These are phyloP conservation scores for Hypocrella siamensis DNA, from an alignment of 2,329 filamentous ascomycete genomes.

Conservation along the genomic window DNA sequence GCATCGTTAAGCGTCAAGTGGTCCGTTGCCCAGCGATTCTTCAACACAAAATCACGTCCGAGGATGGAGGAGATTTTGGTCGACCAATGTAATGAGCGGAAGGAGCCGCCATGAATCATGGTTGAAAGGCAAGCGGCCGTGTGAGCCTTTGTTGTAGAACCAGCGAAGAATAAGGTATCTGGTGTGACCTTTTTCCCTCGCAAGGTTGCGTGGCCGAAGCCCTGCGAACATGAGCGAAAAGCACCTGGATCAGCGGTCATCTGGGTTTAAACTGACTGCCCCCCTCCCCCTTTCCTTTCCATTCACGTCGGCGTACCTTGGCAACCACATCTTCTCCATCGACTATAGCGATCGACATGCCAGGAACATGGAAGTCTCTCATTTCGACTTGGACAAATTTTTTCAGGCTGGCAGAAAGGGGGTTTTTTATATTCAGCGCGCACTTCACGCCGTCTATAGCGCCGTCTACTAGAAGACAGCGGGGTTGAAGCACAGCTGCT, in stretches of 20 bases:
- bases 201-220: slow-evolving; percentile 13
- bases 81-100: slow-evolving; percentile 20
- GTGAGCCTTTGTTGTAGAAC: slow-evolving; percentile 40
- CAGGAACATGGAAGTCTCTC: slow-evolving; percentile 20
- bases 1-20: slow-evolving; percentile 38
- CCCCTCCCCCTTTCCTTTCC: background rate
- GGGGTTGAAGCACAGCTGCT: no score
- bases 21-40: slow-evolving; percentile 25
- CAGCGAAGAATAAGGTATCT: slow-evolving; percentile 37
- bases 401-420: no score
- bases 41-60: slow-evolving; percentile 34
- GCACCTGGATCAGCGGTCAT: no score
- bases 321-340: slow-evolving; percentile 10
- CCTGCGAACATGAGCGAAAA: slow-evolving; percentile 5
- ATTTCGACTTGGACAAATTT: slow-evolving; percentile 4
- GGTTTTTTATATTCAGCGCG: no score
- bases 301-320: slow-evolving; percentile 6
- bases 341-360: slow-evolving; percentile 11
- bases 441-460: no score
- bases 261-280: no score
- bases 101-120: slow-evolving; percentile 27
- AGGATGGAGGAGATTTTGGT: slow-evolving; percentile 30
- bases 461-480: no score
- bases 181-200: slow-evolving; percentile 23
- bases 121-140: slow-evolving; percentile 33